phyloP scores from a whole-genome alignment of 225 moss, liverwort and hornwort species.

The Sphagnum contortum region DNA sequence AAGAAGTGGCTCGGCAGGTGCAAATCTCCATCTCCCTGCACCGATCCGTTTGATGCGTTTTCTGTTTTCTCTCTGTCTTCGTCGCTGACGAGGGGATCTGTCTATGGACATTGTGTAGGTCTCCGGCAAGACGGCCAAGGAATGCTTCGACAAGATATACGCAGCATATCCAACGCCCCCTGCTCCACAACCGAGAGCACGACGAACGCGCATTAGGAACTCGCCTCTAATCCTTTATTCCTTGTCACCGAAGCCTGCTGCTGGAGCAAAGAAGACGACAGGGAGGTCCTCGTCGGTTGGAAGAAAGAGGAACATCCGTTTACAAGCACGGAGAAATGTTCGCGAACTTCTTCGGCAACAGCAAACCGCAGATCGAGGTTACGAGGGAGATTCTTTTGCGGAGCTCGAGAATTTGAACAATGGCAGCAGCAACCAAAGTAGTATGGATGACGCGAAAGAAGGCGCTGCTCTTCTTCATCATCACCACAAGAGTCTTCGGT shows the following conservation, averaged over 20 bases:
- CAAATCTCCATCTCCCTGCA: too few relatives aligned
- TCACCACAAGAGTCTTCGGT: not conserved
- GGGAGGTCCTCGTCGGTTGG: not conserved
- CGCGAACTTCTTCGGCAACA: constrained; percentile 2
- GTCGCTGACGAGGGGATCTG: too few relatives aligned
- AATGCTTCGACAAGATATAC: not conserved
- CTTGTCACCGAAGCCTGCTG: not conserved
- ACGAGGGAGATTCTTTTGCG: not conserved
- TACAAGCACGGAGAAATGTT: not conserved
- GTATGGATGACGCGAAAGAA: too few relatives aligned
- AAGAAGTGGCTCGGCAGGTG: too few relatives aligned
- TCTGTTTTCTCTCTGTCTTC: too few relatives aligned
- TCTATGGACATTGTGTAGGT: not conserved
- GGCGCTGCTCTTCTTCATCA: not conserved
- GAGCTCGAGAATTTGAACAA: not conserved
- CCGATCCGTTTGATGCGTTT: too few relatives aligned
- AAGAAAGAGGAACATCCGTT: not conserved
- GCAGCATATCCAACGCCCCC: not conserved
- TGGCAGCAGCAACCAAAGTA: not conserved
- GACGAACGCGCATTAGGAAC: not conserved
- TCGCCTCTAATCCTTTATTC: not conserved
- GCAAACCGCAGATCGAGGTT: not conserved
- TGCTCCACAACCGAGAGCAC: not conserved
- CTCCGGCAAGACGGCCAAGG: not conserved
- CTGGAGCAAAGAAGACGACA: not conserved